Evolutionary conservation across 306 rosid species (phyloP), one percentile per base, ranked within the genome.

Genomic region (Lathyrus tuberosus): DNA sequence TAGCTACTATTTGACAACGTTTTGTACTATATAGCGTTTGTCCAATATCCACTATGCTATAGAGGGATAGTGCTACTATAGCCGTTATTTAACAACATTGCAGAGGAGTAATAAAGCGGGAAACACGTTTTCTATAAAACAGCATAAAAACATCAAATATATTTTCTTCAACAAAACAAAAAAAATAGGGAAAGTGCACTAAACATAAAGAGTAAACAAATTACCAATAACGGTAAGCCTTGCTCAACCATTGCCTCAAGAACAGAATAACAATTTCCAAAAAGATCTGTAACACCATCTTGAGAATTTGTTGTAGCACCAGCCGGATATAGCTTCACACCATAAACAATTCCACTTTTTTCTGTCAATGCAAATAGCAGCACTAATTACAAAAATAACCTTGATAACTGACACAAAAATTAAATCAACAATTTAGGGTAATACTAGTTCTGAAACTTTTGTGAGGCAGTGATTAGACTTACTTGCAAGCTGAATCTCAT

Each of bases 271-370:
- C 97, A 93, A 71, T 82, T 90, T 35, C 96, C 90, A 43, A 88
- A 85, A 47, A 86, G 85, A 88, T 90, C 91, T 10, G 93, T 90
- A 31, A 93, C 97, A 40, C 98, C 98, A 80, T 93, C 91, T 79
- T 90, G 96, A 76, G 96, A 90, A 71, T 93, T 90, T 40, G 98
- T 93, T 2, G 98, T 93, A 10, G 98, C 96, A 75, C 96, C 98
- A 72, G 96, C 96, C 76, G 96, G 98, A 76, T 92, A 92, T 83
- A 92, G 72, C 79, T 92, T 92, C 71, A 92, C 93, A 75, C 88
- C 96, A 84, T 61, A 86, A 49, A 90, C 82, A 67, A 72, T 71
- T 66, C 93, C 93, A 82, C 96, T 93, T 84, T 52, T 81, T 82
- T 80, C 96, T 92, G 82, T 60, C 57, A 79, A 64, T 10, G 16